Base-by-base conservation (phyloP, 768 basidiomycete species). In the Hygrocybe punicea region DNA sequence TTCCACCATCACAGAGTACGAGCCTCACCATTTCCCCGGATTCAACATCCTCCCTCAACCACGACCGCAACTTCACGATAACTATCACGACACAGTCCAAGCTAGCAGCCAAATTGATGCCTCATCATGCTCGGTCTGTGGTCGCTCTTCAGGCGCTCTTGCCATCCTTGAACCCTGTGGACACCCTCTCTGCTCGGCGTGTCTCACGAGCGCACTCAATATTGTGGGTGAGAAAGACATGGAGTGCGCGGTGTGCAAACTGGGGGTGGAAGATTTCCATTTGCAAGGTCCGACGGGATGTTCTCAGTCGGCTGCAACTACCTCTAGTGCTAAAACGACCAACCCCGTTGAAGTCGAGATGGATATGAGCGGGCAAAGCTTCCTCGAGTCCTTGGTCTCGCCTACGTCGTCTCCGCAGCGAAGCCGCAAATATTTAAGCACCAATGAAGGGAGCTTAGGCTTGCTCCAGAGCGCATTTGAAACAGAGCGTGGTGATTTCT, bases 191-290 rank as follows among this genome's bases (percentile, higher is more conserved):
- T 93, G 91, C 67, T 87, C 89, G 2, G 79, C 80, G 9, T 93
- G 91, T 65, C 77, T 93, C 55, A 93, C 91, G 1, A 91, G 89
- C 51, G 88, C 89, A 7, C 76, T 93, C 51, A 93, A 93, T 62
- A 93, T 93, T 51, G 91, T 92, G 16, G 91, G 91, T 6, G 91
- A 93, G 70, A 93, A 92, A 67, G 87, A 89, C 57, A 89, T 93
- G 82, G 82, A 85, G 58, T 93, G 91, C 60, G 86, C 88, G 16
- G 86, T 90, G 29, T 93, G 91, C 72, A 85, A 85, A 63, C 70
- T 69, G 39, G 80, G 82, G 34, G 89, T 93, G 19, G 77, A 75
- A 29, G 84, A 89, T 65, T 93, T 93, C 68, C 80, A 81, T 45
- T 71, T 90, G 58, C 70, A 74, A 50, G 67, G 64, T 56, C 62